Conservation (phyloP, 179 eudicot genomes). For the Spinacia oleracea region DNA sequence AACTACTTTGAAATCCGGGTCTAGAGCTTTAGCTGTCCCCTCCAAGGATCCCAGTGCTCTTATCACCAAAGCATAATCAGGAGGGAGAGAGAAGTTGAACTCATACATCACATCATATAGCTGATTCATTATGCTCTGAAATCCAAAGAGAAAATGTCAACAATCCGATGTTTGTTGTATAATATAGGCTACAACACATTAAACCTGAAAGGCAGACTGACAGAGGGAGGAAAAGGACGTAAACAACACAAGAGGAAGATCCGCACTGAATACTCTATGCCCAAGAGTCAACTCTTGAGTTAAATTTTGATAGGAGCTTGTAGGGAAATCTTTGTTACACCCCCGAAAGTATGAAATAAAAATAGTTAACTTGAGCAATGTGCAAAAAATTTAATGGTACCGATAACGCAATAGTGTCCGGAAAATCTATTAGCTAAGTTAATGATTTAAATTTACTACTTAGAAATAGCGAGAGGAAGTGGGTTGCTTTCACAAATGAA, state of each 20-base stretch:
- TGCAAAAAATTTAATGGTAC: too few species aligned
- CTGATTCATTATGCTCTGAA: conserved; percentile 94
- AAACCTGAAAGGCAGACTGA: neutral
- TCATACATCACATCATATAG: conserved; percentile 94
- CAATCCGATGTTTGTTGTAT: neutral
- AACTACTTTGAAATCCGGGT: conserved; percentile 85
- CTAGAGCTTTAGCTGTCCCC: conserved; percentile 96
- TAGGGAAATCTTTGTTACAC: too few species aligned
- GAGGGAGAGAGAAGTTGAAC: conserved; percentile 88
- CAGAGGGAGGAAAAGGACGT: neutral
- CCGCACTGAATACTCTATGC: neutral
- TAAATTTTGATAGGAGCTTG: too few species aligned
- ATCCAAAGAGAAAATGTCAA: conserved; percentile 17
- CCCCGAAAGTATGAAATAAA: too few species aligned
- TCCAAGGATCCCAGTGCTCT: conserved; percentile 97
- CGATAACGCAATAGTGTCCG: neutral
- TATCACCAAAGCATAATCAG: conserved; percentile 95
- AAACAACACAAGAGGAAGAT: neutral
- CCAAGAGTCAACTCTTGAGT: neutral
- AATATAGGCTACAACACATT: neutral
- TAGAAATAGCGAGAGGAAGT: neutral
- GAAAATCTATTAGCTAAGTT: neutral
- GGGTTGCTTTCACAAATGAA: neutral
- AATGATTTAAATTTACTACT: neutral
- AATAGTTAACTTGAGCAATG: too few species aligned